Evolutionary conservation across 495 filamentous ascomycete genomes (phyloP), one percentile per base, ranked within the genome.

Genomic region (Lophiostoma macrostomum): DNA sequence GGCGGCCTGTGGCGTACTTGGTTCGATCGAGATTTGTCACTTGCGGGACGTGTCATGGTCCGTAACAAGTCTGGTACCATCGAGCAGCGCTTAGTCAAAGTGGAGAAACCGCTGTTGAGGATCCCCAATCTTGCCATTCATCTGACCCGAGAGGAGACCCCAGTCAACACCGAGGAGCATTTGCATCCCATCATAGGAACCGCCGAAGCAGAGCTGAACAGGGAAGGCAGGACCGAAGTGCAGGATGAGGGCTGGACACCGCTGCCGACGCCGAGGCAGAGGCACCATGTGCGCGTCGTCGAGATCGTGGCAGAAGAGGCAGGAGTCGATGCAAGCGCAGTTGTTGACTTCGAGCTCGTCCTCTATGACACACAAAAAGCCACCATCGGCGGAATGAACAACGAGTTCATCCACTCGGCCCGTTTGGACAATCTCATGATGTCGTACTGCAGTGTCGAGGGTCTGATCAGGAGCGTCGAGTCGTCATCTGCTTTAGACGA

Each of bases 61-160:
- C 87, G 83, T 53, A 77, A 79, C 34, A 75, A 74, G 16, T 78
- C 88, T 37, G 91, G 89, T 29, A 81, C 78, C 40, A 87, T 91
- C 58, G 77, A 79, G 49, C 87, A 90, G 67, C 91, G 84, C 71
- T 77, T 99, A 43, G 82, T 97, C 69, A 91, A 93, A 72, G 79
- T 97, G 54, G 87, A 95, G 56, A 80, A 83, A 55, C 94, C 93
- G 29, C 91, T 99, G 54, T 77, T 97, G 46, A 78, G 93, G 14
- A 90, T 97, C 45, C 91, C 93, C 0, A 91, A 87, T 1, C 76
- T 99, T 62, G 93, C 93, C 25, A 91, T 97, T 59, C 93, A 99
- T 71, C 75, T 99, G 36, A 87, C 95, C 50, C 84, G 90, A 14
- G 82, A 87, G 58, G 79, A 88, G 44, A 84, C 73, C 48, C 61